Base-by-base conservation (phyloP, 2,329 filamentous ascomycete genomes). In the Sporothrix protearum region DNA sequence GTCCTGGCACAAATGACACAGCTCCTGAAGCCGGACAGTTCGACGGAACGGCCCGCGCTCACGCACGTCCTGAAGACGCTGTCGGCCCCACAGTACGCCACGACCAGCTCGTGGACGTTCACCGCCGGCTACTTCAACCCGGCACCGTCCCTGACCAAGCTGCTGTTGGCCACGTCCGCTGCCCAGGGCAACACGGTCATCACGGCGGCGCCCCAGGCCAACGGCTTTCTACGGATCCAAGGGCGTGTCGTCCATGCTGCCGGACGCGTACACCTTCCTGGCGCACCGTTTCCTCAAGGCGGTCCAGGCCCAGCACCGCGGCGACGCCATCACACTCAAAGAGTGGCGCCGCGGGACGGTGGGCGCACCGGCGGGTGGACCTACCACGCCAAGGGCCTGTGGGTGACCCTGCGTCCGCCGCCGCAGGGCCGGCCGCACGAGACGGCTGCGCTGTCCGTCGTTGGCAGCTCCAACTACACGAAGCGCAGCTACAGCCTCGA, bases 61-160 rank as follows among this genome's bases (percentile, higher is more conserved):
- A 93, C 89, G 0, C 87, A 87, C 61, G 87, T 98, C 51, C 86
- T 98, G 3, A 86, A 86, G 57, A 87, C 87, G 0, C 85, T 97
- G 3, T 85, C 90, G 0, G 82, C 0, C 86, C 91, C 0, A 9
- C 82, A 85, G 6, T 92, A 93, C 76, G 82, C 85, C 10, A 86
- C 88, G 45, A 92, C 92, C 0, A 92, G 92, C 0, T 91, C 89
- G 16, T 99, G 96, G 96, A 96, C 93, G 0, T 98, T 99, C 80
- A 98, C 96, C 0, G 96, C 96, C 0, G 96, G 96, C 69, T 99
- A 99, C 82, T 99, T 99, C 83, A 99, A 99, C 82, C 97, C 97
- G 71, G 94, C 94, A 7, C 91, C 94, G 0, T 89, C 90, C 3
- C 87, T 98, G 25, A 94, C 92, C 2, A 87, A 90, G 51, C 87